Evolutionary conservation across 306 rosid genomes (phyloP), one percentile per base, ranked within the genome.

Genomic region (Fragaria ananassa): DNA sequence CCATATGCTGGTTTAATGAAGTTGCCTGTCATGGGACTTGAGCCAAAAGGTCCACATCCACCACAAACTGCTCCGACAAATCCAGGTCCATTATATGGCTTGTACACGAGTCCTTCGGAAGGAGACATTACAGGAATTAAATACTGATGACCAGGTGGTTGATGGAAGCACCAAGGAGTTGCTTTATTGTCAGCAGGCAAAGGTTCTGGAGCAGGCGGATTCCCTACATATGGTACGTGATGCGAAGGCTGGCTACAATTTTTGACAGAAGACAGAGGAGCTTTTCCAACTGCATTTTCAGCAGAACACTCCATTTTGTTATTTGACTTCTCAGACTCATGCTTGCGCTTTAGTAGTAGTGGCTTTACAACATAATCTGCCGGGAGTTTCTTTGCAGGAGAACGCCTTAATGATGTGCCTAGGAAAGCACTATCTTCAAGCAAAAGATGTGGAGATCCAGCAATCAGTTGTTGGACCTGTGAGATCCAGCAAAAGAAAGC

Each of bases 381-480:
- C 61, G 88, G 10, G 67, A 91, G 88, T 45, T 87, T 91, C 76
- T 76, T 89, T 27, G 88, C 83, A 54, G 86, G 75, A 68, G 90
- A 79, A 39, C 74, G 85, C 83, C 82, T 87, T 2, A 85, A 77
- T 60, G 93, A 82, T 85, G 86, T 87, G 29, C 86, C 90, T 54
- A 89, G 81, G 83, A 89, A 89, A 80, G 88, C 83, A 71, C 79
- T 80, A 34, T 84, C 92, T 72, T 89, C 98, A 79, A 91, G 76
- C 84, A 96, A 77, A 54, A 96, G 60, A 81, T 91, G 87, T 19
- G 97, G 97, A 47, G 98, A 91, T 81, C 79, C 98, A 72, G 99
- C 98, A 83, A 96, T 92, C 85, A 92, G 81, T 58, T 64, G 86
- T 85, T 96, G 99, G 74, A 96, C 99, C 99, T 96, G 91, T 81